Conservation (phyloP, 352 stramenopile species). For the Discostella stelligera region DNA sequence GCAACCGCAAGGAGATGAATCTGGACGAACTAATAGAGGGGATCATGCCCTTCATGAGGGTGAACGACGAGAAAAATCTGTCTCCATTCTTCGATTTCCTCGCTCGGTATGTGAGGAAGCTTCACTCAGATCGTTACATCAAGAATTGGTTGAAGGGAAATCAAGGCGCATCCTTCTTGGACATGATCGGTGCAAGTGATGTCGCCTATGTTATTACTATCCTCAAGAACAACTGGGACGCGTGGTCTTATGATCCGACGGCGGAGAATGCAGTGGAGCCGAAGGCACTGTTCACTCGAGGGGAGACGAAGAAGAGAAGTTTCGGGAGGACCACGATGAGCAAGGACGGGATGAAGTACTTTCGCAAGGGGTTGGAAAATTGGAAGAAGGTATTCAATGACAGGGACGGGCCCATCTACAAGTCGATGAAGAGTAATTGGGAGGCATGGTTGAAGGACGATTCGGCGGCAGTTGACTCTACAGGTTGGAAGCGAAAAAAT, state of each 20-base stretch:
- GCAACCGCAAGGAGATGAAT: background rate
- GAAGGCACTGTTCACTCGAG: background rate
- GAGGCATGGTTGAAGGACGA: background rate
- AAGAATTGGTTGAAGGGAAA: background rate
- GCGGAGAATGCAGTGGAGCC: background rate
- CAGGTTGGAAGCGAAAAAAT: background rate
- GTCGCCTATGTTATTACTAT: background rate
- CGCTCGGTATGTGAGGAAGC: slow-evolving; percentile 2
- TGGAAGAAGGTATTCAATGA: background rate
- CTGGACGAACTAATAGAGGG: background rate
- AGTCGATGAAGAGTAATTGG: background rate
- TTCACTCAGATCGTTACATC: background rate
- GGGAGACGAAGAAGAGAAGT: background rate
- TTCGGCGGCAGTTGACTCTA: background rate
- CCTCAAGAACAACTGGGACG: background rate
- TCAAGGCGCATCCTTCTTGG: background rate
- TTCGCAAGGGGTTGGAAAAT: background rate
- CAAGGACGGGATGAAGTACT: background rate
- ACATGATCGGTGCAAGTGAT: background rate
- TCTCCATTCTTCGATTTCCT: background rate
- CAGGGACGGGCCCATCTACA: background rate
- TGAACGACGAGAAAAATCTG: background rate
- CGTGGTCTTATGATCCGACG: background rate
- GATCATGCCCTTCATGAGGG: background rate
- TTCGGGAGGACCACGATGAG: slow-evolving; percentile 1